Percentiles rank a stretch among this genome's conserved stretches.
Evolutionary conservation across 805 yeast genomes (phyloP).

Genomic region (Wickerhamomyces xylosicus): DNA sequence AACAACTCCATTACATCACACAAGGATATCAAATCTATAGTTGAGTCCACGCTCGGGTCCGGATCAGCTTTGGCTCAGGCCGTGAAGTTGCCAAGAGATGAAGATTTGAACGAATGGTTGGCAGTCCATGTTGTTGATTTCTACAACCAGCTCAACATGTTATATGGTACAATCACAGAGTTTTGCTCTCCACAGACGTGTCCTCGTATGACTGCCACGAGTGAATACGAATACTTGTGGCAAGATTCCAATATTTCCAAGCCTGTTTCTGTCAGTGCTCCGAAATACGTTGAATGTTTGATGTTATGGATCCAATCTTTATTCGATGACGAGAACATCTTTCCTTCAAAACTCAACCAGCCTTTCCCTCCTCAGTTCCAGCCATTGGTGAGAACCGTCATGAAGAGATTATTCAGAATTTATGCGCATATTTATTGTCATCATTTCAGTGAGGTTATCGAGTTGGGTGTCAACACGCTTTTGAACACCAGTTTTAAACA

Average conservation of each 20-base stretch:
- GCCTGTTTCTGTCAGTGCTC: slow-evolving; percentile 87
- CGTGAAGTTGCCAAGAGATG: slow-evolving; percentile 87
- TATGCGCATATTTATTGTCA: slow-evolving; percentile 98
- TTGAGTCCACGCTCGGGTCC: slow-evolving; percentile 91
- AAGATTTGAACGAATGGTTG: slow-evolving; percentile 86
- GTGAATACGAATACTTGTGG: slow-evolving; percentile 95
- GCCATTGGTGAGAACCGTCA: slow-evolving; percentile 69
- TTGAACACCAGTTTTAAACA: slow-evolving; percentile 92
- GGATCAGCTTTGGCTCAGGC: slow-evolving; percentile 88
- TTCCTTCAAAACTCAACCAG: slow-evolving; percentile 86
- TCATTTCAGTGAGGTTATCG: slow-evolving; percentile 92
- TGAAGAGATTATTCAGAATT: slow-evolving; percentile 85
- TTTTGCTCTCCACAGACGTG: slow-evolving; percentile 93
- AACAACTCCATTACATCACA: slow-evolving; percentile 41
- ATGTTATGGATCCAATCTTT: slow-evolving; percentile 95
- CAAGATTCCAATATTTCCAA: slow-evolving; percentile 63
- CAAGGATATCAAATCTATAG: slow-evolving; percentile 73
- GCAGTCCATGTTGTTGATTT: slow-evolving; percentile 98
- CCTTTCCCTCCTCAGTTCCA: slow-evolving; percentile 84
- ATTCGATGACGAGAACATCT: slow-evolving; percentile 80
- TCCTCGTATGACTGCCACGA: slow-evolving; percentile 96
- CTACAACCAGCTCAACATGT: slow-evolving; percentile 92
- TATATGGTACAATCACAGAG: slow-evolving; percentile 91
- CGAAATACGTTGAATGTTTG: slow-evolving; percentile 85
- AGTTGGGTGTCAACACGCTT: slow-evolving; percentile 85